Evolutionary conservation across 129 eudicot genomes (phyloP).

Genomic region (Saussurea involucrata): DNA sequence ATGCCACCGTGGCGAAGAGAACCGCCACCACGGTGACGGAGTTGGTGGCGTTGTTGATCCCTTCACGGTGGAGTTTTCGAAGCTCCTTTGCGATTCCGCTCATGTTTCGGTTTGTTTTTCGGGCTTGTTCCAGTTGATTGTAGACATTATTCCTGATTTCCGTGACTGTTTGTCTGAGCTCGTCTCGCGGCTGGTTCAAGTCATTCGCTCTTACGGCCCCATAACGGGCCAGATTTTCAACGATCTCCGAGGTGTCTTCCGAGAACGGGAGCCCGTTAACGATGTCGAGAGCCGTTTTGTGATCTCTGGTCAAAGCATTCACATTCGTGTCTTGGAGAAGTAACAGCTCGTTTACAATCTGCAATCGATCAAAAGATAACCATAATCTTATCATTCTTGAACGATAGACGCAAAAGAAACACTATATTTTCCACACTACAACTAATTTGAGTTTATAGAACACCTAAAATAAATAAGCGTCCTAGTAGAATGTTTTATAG

Average conservation of each 20-base stretch:
- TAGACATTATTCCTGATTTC: conserved; percentile 61
- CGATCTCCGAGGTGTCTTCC: conserved; percentile 58
- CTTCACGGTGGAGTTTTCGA: conserved; percentile 67
- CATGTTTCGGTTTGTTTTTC: conserved; percentile 63
- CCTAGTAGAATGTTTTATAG: no score
- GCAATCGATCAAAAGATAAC: conserved; percentile 15
- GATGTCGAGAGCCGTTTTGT: conserved; percentile 76
- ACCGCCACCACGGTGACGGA: conserved; percentile 74
- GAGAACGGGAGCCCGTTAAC: conserved; percentile 60
- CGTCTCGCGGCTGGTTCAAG: conserved; percentile 68
- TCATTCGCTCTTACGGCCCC: conserved; percentile 76
- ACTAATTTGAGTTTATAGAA: no score
- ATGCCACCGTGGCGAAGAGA: conserved; percentile 57
- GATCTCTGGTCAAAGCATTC: conserved; percentile 68
- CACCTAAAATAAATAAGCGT: no score
- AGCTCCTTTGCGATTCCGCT: conserved; percentile 72
- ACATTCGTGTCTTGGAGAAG: conserved; percentile 62
- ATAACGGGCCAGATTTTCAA: conserved; percentile 36
- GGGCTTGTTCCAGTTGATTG: conserved; percentile 67
- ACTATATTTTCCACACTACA: neutral
- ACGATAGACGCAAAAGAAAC: neutral
- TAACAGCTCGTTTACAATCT: conserved; percentile 62
- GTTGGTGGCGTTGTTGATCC: conserved; percentile 76
- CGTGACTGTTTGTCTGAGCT: conserved; percentile 59
- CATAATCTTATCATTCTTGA: neutral